phyloP scores from a whole-genome alignment of 2,329 filamentous ascomycete genomes.

The Ampelomyces quisqualis region DNA sequence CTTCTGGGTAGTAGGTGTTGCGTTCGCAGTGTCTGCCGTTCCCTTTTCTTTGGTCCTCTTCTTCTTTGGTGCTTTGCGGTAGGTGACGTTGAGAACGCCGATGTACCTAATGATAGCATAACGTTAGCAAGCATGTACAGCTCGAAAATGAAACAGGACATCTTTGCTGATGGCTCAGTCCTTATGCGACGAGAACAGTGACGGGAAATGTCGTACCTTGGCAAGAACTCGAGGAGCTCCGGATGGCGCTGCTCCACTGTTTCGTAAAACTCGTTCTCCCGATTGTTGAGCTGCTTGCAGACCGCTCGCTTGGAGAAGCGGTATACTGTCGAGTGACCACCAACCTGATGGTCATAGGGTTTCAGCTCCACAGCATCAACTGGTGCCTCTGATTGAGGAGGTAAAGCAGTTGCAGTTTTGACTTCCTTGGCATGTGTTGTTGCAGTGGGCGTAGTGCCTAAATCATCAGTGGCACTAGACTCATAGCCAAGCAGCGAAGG shows the following conservation, averaged over 20 bases:
- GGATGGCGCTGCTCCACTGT: constrained; percentile 89
- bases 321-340: constrained; percentile 94
- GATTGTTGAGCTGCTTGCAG: constrained; percentile 96
- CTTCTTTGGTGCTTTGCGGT: constrained; percentile 76
- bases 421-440: constrained; percentile 32
- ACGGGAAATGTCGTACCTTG: constrained; percentile 56
- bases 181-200: constrained; percentile 25
- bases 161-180: constrained; percentile 48
- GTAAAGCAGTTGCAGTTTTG: constrained; percentile 29
- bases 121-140: constrained; percentile 33
- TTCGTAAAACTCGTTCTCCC: constrained; percentile 98
- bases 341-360: constrained; percentile 95
- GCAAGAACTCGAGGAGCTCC: constrained; percentile 85
- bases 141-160: constrained; percentile 6
- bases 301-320: constrained; percentile 92
- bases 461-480: constrained; percentile 57
- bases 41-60: constrained; percentile 44
- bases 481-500: constrained; percentile 52
- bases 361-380: constrained; percentile 93
- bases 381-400: constrained; percentile 55
- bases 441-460: constrained; percentile 44
- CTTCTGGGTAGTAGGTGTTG: constrained; percentile 17
- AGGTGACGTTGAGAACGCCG: constrained; percentile 93
- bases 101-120: constrained; percentile 69
- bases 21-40: constrained; percentile 22